phyloP scores from a whole-genome alignment of 2,329 filamentous ascomycete genomes.

The Claviceps fusiformis region DNA sequence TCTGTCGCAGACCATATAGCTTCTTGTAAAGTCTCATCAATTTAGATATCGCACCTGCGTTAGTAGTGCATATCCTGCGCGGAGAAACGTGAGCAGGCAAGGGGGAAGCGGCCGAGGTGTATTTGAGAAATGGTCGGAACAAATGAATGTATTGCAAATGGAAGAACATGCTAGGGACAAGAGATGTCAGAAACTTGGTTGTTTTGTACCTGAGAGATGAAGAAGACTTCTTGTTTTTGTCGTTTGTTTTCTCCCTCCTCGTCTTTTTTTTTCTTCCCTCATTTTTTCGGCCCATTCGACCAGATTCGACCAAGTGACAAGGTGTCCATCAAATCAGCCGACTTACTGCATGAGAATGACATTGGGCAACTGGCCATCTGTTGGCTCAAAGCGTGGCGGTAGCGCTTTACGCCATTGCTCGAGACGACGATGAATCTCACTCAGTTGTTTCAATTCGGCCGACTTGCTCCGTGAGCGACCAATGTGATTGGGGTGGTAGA shows the following conservation, averaged over 20 bases:
- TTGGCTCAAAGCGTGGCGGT: conserved; percentile 76
- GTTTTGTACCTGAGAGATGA: not conserved
- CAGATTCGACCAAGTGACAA: not conserved
- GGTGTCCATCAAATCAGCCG: not conserved
- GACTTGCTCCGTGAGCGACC: conserved; percentile 57
- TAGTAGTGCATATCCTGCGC: conserved; percentile 78
- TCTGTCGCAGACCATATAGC: conserved; percentile 78
- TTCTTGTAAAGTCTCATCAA: conserved; percentile 91
- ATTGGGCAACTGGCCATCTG: conserved; percentile 77
- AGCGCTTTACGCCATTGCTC: conserved; percentile 80
- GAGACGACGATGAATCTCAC: conserved; percentile 76
- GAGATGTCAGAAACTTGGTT: conserved; percentile 11
- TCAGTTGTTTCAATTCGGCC: conserved; percentile 79
- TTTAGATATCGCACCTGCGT: conserved; percentile 81
- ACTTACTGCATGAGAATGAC: conserved; percentile 74
- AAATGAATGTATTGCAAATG: conserved; percentile 91
- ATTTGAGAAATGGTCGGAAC: conserved; percentile 90
- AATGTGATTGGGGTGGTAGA: conserved; percentile 70
- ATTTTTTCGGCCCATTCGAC: too few relatives aligned
- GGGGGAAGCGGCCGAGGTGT: conserved; percentile 66
- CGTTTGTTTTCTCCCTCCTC: too few relatives aligned
- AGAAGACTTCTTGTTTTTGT: not conserved
- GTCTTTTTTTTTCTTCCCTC: not conserved
- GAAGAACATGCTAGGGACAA: conserved; percentile 71
- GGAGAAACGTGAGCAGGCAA: conserved; percentile 80